Evolutionary conservation across 2,329 filamentous ascomycete species (phyloP).

Genomic region (Camillea tinctor): DNA sequence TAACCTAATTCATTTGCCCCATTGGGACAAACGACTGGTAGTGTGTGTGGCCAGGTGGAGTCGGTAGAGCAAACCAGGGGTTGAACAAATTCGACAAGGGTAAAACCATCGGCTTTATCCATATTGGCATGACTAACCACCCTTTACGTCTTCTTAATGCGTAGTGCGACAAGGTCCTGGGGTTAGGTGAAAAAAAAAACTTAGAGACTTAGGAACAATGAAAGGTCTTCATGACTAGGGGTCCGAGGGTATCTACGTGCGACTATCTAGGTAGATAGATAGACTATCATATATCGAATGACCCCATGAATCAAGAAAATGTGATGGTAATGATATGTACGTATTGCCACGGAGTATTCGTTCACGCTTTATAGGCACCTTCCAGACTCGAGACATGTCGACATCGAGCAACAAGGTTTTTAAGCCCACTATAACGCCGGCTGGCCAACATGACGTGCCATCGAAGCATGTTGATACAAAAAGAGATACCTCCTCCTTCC

Average conservation of each 20-base stretch:
- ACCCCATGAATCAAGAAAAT: neutral
- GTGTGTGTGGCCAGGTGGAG: slow-evolving; percentile 10
- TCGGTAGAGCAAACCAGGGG: slow-evolving; percentile 1
- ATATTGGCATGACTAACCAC: slow-evolving; percentile 14
- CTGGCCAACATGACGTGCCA: neutral
- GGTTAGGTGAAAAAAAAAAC: neutral
- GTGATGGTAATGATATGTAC: neutral
- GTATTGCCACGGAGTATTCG: neutral
- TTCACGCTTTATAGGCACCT: neutral
- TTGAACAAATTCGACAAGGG: slow-evolving; percentile 3
- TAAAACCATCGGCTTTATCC: slow-evolving; percentile 17
- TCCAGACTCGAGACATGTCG: neutral
- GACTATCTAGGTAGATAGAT: neutral
- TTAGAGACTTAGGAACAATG: neutral
- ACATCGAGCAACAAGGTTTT: neutral
- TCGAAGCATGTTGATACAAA: neutral
- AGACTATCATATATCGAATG: neutral
- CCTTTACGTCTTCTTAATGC: neutral
- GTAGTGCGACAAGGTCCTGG: neutral
- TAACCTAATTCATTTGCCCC: slow-evolving; percentile 5
- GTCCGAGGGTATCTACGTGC: neutral
- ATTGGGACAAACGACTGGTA: slow-evolving; percentile 11
- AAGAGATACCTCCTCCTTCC: slow-evolving; percentile 5
- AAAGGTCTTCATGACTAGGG: neutral
- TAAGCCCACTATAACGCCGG: neutral